Base-by-base conservation (phyloP, 1,284 basidiomycete genomes). In the Leccinum angustisporum region DNA sequence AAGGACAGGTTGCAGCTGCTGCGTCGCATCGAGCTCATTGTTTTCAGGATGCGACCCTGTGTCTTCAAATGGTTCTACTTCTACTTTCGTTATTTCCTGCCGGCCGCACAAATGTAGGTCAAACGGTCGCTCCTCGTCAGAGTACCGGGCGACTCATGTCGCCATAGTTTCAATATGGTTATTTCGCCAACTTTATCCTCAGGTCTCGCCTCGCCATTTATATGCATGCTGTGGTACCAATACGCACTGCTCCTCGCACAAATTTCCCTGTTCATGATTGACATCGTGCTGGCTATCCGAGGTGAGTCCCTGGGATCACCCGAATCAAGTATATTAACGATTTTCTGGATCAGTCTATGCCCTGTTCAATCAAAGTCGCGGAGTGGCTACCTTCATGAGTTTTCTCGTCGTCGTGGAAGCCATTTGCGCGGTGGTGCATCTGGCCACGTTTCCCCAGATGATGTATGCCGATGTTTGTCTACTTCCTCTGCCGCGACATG, bases 1-100 rank as follows among this genome's bases (percentile, higher is more conserved):
- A 25, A 25, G 48, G 21, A 50, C 7, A 50, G 13, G 11, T 25
- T 50, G n/a, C n/a, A n/a, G 48, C 48, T 14, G 21, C 21, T 25
- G 21, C 21, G 13, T 50, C 21, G 48, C 48, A 14, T 31, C 27
- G 27, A 31, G n/a, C 51, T 52, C 18, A 52, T 52, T 67, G 4
- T 56, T 53, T 4, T 36, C 58, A 69, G 63, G 9, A 74, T 61
- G 62, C 59, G 58, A 43, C 25, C 31, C 11, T 61, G 56, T 40
- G 5, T 58, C 13, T 61, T 59, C 36, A 73, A 72, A 46, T 67
- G 64, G 64, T 21, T 65, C 51, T 74, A 66, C 61, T 62, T 72
- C 27, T 72, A 64, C 38, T 67, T 71, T 56, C 56, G 63, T 27
- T 64, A 68, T 53, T 34, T 61, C 52, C 30, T 68, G 18, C 50